Base-by-base conservation (phyloP, 164 flowering plant species). In the Stephania japonica region DNA sequence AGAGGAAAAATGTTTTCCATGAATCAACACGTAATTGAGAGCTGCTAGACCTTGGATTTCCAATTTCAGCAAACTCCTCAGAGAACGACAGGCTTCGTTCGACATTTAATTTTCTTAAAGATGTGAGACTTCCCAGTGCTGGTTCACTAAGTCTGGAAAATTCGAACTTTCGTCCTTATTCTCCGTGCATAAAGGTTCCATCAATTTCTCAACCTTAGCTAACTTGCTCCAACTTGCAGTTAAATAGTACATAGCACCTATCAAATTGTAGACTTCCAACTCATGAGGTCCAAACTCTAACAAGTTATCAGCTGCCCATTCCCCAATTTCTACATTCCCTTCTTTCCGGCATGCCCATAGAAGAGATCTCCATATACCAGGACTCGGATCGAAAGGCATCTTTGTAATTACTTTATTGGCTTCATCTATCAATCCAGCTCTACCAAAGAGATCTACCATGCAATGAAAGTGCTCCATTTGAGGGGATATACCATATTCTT, bases 281-380 rank as follows among this genome's bases (percentile, higher is more conserved):
- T 68, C 13, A 38, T 83, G 77, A 24, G 87, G 87, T 70, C 68
- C 82, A 78, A 79, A 79, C 27, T 81, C 84, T 53, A 86, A 71
- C 63, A 87, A 73, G 5, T 82, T 83, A 72, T 76, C 86, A 14
- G 88, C 89, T 49, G 85, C 90, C 87, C 88, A 84, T 79, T 81
- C 86, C n/a, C 87, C 87, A 1, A 85, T 79, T 16, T 72, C 79
- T 61, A 69, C 78, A 68, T 84, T 79, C 44, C 85, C 75, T 62
- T 86, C 80, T 76, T 81, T 81, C 42, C 66, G 71, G 69, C 89
- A 87, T 18, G 90, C 85, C 61, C 85, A 85, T 21, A 83, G 7
- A 1, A 86, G 83, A 56, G 89, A 84, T 8, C 83, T 88, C 89
- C 89, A 87, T 81, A 88, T 87, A 56, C 84, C 84, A 67, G 85